Base-by-base conservation (phyloP, 768 basidiomycete genomes). In the Boletus pseudo-olivaceus region DNA sequence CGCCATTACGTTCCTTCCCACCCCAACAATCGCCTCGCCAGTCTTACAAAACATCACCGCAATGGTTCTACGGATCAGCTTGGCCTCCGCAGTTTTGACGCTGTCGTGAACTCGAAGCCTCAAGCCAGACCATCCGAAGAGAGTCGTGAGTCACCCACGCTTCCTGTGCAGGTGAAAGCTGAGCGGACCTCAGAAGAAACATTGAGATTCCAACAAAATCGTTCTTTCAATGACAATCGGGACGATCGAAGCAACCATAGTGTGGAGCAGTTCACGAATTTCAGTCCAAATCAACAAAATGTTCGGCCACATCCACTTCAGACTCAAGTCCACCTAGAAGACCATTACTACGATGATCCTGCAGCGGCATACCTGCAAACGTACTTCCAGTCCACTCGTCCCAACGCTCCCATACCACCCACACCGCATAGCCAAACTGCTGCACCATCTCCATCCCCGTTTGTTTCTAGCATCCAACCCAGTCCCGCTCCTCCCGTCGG, bases 371-470 rank as follows among this genome's bases (percentile, higher is more conserved):
- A 84, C 66, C 73, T 87, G 37, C 82, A 82, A 51, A 66, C 78
- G 0, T 87, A 84, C 62, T 72, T 82, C 20, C 79, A 77, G 27
- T 78, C 82, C 1, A 75, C 80, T 4, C 82, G 89, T 0, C 88
- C 87, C 0, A 81, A 83, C 54, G 89, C 87, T 0, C 90, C 90
- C 17, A 78, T 90, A 38, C 89, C 90, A 0, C 88, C 90, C 0
- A 91, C 90, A 0, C 89, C 88, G 4, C 86, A 87, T 51, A 85
- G 81, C 46, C 84, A 87, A 54, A 87, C 87, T 0, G 81, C 85
- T 8, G 85, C 87, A 1, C 85, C 87, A 0, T 85, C 87, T 0
- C 89, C 87, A 0, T 87, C 84, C 1, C 88, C 88, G 0, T 71
- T 84, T 26, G 66, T 85, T 20, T 80, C 82, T 2, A 77, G 76